These are phyloP conservation scores for Echeveria elegans DNA, from an alignment of 164 flowering plant genomes.

Conservation along the genomic window DNA sequence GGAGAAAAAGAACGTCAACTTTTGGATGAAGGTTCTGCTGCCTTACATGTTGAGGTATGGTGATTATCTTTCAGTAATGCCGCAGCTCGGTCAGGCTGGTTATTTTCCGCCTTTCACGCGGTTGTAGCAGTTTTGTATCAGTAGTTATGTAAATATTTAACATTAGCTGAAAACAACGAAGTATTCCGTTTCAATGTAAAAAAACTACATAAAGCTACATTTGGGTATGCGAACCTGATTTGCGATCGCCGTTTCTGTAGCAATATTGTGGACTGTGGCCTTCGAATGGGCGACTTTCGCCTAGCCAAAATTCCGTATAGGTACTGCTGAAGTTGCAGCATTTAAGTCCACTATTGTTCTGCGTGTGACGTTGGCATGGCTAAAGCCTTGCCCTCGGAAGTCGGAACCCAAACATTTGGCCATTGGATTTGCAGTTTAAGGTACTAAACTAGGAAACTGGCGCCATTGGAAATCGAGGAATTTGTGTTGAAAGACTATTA, in stretches of 20 bases:
- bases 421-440: constrained; percentile 37
- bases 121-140: too few relatives aligned
- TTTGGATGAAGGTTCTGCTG: background rate
- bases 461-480: too few relatives aligned
- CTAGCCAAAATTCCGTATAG: too few relatives aligned
- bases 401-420: constrained; percentile 46
- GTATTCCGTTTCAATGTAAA: too few relatives aligned
- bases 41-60: background rate
- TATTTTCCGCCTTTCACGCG: background rate
- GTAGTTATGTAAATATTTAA: too few relatives aligned
- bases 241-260: constrained; percentile 12
- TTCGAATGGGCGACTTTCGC: constrained; percentile 23
- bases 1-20: background rate
- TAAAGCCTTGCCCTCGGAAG: constrained; percentile 55
- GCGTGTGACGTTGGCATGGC: constrained; percentile 41
- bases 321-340: constrained; percentile 24
- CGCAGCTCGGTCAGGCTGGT: background rate
- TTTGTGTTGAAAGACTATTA: too few relatives aligned
- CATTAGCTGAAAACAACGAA: too few relatives aligned
- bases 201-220: too few relatives aligned
- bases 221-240: too few relatives aligned
- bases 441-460: constrained; percentile 4
- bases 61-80: background rate
- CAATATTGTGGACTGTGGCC: constrained; percentile 10
- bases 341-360: constrained; percentile 23